Conservation (phyloP, 2,329 filamentous ascomycete genomes). For the Dactylellina haptotyla region DNA sequence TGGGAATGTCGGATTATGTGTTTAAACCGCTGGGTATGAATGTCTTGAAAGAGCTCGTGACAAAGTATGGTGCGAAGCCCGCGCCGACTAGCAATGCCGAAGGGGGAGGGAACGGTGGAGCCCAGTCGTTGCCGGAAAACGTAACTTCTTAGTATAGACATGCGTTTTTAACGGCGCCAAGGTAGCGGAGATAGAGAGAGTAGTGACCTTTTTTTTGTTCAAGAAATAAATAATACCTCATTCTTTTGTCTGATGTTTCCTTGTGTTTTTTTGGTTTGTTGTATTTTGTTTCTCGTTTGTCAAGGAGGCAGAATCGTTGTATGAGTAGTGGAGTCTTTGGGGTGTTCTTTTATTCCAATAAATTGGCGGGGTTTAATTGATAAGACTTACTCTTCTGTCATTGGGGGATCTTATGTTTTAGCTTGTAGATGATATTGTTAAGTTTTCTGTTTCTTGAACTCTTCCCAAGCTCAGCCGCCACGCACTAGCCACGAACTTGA, state of each 20-base stretch:
- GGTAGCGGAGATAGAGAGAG: not conserved
- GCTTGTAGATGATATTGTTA: too few relatives aligned
- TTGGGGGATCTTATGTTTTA: too few relatives aligned
- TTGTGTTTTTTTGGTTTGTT: not conserved
- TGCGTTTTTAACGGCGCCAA: slow-evolving; percentile 35
- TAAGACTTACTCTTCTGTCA: too few relatives aligned
- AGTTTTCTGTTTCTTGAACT: too few relatives aligned
- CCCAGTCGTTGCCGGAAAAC: slow-evolving; percentile 16
- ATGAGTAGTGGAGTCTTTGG: slow-evolving; percentile 18
- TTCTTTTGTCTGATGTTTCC: not conserved
- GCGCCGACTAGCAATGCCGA: slow-evolving; percentile 10
- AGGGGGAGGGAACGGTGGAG: not conserved
- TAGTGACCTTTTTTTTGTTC: not conserved
- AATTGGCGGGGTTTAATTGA: not conserved
- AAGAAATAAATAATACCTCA: not conserved
- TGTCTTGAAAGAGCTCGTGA: slow-evolving; percentile 53
- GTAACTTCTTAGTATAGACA: slow-evolving; percentile 41
- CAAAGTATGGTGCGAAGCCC: slow-evolving; percentile 36
- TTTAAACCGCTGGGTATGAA: slow-evolving; percentile 56
- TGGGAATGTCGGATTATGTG: slow-evolving; percentile 57
- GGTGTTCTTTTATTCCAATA: not conserved
- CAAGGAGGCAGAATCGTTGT: not conserved
- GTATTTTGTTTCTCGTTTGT: not conserved
- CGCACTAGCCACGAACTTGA: too few relatives aligned
- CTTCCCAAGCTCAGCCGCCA: too few relatives aligned